phyloP scores from a whole-genome alignment of 2,329 filamentous ascomycete species.

The Penicillium sp. region DNA sequence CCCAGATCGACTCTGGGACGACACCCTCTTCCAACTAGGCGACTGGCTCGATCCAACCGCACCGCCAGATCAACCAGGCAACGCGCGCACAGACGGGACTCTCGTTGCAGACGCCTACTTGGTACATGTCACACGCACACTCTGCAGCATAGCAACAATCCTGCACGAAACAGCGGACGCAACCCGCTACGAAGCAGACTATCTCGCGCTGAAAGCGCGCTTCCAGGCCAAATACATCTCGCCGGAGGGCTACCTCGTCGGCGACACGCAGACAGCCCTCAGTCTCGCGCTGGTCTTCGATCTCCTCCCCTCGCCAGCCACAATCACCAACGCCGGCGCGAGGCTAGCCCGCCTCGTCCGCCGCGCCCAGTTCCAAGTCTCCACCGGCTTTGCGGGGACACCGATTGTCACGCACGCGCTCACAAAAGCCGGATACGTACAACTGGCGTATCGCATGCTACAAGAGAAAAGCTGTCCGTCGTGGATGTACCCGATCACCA shows the following conservation, averaged over 20 bases:
- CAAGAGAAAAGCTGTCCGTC: slow-evolving; percentile 26
- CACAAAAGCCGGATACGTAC: slow-evolving; percentile 20
- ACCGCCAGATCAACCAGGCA: slow-evolving; percentile 36
- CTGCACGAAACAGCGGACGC: slow-evolving; percentile 26
- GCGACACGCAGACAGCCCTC: slow-evolving; percentile 37
- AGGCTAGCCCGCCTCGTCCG: slow-evolving; percentile 14
- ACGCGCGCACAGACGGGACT: slow-evolving; percentile 33
- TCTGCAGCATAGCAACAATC: slow-evolving; percentile 29
- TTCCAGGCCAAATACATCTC: slow-evolving; percentile 38
- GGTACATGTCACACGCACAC: slow-evolving; percentile 34
- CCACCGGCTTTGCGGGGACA: slow-evolving; percentile 41
- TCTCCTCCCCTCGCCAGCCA: slow-evolving; percentile 20
- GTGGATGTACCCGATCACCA: slow-evolving; percentile 12
- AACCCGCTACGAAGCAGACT: slow-evolving; percentile 23
- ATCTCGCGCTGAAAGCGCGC: slow-evolving; percentile 13
- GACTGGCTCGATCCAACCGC: slow-evolving; percentile 48
- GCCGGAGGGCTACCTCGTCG: slow-evolving; percentile 27
- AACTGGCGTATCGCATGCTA: slow-evolving; percentile 44
- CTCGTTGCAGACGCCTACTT: slow-evolving; percentile 45
- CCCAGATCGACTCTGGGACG: slow-evolving; percentile 38
- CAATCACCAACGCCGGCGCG: slow-evolving; percentile 10
- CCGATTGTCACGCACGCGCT: slow-evolving; percentile 33
- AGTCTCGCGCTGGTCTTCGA: slow-evolving; percentile 29
- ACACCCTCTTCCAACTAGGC: slow-evolving; percentile 37
- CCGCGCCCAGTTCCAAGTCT: slow-evolving; percentile 33